Conservation (phyloP, 2,329 filamentous ascomycete species). For the Myrmaecium sp. region DNA sequence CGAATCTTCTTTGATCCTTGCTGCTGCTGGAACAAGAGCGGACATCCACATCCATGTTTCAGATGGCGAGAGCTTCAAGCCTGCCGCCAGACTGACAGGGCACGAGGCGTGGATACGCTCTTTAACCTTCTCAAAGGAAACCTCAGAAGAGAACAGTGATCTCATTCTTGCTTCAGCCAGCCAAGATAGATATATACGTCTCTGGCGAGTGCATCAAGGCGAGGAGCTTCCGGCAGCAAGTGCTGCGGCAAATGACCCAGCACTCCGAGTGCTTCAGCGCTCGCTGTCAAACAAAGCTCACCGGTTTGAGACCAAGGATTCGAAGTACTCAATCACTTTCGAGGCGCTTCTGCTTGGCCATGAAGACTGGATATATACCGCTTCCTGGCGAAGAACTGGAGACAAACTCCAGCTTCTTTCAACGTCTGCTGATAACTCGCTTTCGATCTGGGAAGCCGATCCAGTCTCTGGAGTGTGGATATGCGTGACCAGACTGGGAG, state of each 20-base stretch:
- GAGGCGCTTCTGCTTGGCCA: conserved; percentile 88
- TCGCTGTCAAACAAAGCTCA: conserved; percentile 83
- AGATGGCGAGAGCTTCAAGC: conserved; percentile 38
- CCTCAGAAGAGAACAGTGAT: conserved; percentile 37
- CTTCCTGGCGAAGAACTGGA: conserved; percentile 46
- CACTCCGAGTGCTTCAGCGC: conserved; percentile 45
- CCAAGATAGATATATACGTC: conserved; percentile 90
- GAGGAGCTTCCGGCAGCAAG: conserved; percentile 43
- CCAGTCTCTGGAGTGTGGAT: conserved; percentile 77
- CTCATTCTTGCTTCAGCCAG: conserved; percentile 80
- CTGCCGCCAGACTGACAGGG: conserved; percentile 63
- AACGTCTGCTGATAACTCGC: conserved; percentile 85
- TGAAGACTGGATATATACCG: conserved; percentile 96
- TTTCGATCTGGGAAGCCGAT: conserved; percentile 86
- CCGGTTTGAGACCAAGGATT: conserved; percentile 43
- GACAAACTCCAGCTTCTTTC: conserved; percentile 57
- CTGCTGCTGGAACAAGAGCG: conserved; percentile 70
- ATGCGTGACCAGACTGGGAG: conserved; percentile 67
- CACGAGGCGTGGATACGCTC: conserved; percentile 94
- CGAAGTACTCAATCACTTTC: conserved; percentile 69
- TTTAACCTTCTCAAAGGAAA: conserved; percentile 58
- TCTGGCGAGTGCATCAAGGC: conserved; percentile 73
- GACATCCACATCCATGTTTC: conserved; percentile 51
- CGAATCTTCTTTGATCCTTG: conserved; percentile 46
- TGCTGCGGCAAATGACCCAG: conserved; percentile 40